These are phyloP conservation scores for Letharia columbiana DNA, from an alignment of 495 filamentous ascomycete species.

Conservation along the genomic window DNA sequence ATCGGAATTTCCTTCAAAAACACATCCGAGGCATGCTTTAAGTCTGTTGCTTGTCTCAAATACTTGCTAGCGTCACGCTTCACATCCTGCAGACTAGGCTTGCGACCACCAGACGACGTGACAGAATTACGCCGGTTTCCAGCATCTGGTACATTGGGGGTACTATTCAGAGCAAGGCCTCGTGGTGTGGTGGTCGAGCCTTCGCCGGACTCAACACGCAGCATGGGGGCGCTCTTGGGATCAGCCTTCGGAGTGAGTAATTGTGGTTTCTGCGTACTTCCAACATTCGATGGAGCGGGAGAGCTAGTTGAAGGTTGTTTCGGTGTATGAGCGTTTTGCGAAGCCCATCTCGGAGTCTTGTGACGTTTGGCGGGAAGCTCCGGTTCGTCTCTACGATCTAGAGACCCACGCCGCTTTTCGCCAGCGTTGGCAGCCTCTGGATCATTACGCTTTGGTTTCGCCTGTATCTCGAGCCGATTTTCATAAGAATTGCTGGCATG, in stretches of 20 bases:
- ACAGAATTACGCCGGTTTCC: constrained; percentile 24
- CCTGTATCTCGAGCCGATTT: neutral
- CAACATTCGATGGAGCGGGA: neutral
- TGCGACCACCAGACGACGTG: constrained; percentile 27
- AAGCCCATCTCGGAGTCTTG: constrained; percentile 3
- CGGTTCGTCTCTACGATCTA: neutral
- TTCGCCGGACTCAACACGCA: constrained; percentile 28
- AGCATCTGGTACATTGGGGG: constrained; percentile 26
- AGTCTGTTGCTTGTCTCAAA: constrained; percentile 36
- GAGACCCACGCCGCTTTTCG: constrained; percentile 8
- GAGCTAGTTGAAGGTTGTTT: constrained; percentile 4
- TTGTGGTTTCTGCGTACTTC: constrained; percentile 10
- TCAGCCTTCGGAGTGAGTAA: constrained; percentile 9
- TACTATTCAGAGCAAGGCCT: constrained; percentile 26
- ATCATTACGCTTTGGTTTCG: neutral
- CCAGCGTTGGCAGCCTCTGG: neutral
- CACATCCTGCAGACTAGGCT: neutral
- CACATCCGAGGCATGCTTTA: constrained; percentile 43
- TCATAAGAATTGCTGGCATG: neutral
- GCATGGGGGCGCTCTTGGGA: constrained; percentile 20
- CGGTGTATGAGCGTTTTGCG: constrained; percentile 1
- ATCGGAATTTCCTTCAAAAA: constrained; percentile 30
- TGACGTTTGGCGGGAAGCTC: constrained; percentile 12
- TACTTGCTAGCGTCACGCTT: constrained; percentile 39
- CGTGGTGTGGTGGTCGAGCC: constrained; percentile 31